These are phyloP conservation scores for Curvularia spicifera DNA, from an alignment of 2,329 filamentous ascomycete species.

Conservation along the genomic window DNA sequence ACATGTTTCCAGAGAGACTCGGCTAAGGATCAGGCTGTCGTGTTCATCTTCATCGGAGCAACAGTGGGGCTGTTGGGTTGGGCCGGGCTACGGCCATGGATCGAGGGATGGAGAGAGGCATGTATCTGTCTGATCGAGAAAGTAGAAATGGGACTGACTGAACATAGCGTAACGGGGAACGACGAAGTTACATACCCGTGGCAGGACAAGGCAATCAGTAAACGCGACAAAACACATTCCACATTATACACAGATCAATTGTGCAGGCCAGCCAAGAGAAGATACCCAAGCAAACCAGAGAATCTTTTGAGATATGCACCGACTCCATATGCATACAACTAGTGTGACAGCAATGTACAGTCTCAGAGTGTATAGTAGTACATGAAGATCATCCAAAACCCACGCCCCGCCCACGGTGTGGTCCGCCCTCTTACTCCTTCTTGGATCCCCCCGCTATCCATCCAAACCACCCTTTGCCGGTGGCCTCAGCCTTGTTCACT, in stretches of 20 bases:
- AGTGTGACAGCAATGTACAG: constrained; percentile 45
- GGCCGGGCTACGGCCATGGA: constrained; percentile 66
- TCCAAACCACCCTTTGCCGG: constrained; percentile 54
- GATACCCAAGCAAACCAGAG: constrained; percentile 34
- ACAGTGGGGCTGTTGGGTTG: constrained; percentile 66
- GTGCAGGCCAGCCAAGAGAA: constrained; percentile 35
- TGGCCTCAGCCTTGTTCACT: constrained; percentile 44
- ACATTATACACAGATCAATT: constrained; percentile 1
- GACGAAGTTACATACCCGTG: constrained; percentile 60
- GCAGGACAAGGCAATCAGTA: constrained; percentile 42
- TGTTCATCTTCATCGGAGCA: constrained; percentile 69
- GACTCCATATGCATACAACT: constrained; percentile 46
- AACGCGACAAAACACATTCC: constrained; percentile 3
- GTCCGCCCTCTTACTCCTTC: constrained; percentile 29
- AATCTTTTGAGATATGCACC: constrained; percentile 28
- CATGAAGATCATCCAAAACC: constrained; percentile 23
- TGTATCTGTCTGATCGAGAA: constrained; percentile 19
- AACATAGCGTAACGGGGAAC: constrained; percentile 54
- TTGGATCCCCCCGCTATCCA: constrained; percentile 53
- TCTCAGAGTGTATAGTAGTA: constrained; percentile 45
- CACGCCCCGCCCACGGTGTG: constrained; percentile 1
- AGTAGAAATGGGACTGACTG: constrained; percentile 3
- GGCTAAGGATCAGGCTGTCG: constrained; percentile 70
- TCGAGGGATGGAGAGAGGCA: constrained; percentile 63
- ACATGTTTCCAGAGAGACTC: constrained; percentile 73